These are phyloP conservation scores for Hypoxylon lienhwacheense DNA, from an alignment of 495 filamentous ascomycete species.

Conservation along the genomic window DNA sequence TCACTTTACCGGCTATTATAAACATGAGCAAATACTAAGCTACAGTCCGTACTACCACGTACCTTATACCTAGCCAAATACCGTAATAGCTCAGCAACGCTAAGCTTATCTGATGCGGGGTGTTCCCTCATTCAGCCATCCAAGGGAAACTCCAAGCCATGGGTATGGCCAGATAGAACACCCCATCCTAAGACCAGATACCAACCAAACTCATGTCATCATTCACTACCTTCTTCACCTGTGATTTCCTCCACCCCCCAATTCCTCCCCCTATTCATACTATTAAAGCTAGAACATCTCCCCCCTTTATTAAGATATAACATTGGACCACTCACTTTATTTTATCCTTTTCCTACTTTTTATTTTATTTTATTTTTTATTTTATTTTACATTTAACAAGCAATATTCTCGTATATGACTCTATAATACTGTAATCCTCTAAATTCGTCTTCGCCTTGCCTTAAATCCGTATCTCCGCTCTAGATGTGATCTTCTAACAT, in stretches of 20 bases:
- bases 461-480: constrained; percentile 2
- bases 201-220: constrained; percentile 23
- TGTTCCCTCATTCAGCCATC: constrained; percentile 25
- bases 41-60: not conserved
- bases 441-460: not conserved
- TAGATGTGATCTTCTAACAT: constrained; percentile 39
- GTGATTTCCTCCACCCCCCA: constrained; percentile 15
- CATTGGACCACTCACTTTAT: too few species aligned
- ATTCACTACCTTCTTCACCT: constrained; percentile 8
- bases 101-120: constrained; percentile 39
- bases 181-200: constrained; percentile 11
- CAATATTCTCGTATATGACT: not conserved
- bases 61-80: constrained; percentile 1
- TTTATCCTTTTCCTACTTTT: too few species aligned
- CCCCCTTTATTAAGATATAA: too few species aligned
- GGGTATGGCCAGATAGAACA: constrained; percentile 7
- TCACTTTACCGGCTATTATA: constrained; percentile 1
- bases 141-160: constrained; percentile 13
- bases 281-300: too few species aligned
- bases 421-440: constrained; percentile 13
- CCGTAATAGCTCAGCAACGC: constrained; percentile 20
- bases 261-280: too few species aligned
- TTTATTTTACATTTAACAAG: not conserved
- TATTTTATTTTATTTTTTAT: too few species aligned
- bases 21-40: not conserved